Conservation (phyloP, 1,284 basidiomycete species). For the Ganoderma sinense region DNA sequence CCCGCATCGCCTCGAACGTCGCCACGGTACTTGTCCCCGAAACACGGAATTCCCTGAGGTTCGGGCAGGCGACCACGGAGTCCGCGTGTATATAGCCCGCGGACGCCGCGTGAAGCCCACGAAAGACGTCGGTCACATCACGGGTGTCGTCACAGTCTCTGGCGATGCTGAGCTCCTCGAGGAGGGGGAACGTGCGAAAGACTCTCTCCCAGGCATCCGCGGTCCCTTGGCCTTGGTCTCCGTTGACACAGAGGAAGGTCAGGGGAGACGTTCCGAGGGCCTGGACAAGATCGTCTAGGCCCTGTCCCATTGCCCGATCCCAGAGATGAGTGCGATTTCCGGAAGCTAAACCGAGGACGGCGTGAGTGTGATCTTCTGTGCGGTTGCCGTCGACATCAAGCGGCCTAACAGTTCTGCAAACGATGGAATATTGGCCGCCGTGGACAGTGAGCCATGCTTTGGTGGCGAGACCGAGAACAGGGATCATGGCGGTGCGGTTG, state of each 20-base stretch:
- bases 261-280: background rate
- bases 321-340: too few species aligned
- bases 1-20: background rate
- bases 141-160: background rate
- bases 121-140: background rate
- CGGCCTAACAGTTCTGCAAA: too few species aligned
- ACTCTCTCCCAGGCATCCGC: background rate
- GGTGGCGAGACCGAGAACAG: too few species aligned
- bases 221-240: background rate
- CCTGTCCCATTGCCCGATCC: too few species aligned
- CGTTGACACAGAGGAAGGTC: background rate
- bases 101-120: background rate
- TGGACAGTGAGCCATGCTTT: too few species aligned
- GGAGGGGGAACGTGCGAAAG: conserved; percentile 1
- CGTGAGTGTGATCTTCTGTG: background rate
- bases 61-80: background rate
- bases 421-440: too few species aligned
- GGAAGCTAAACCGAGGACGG: background rate
- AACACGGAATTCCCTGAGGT: background rate
- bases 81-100: background rate
- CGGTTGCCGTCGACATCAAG: too few species aligned
- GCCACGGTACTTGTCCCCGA: background rate
- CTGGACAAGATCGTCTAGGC: background rate
- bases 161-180: background rate
- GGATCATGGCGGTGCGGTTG: too few species aligned